Evolutionary conservation across 2,329 filamentous ascomycete genomes (phyloP), one percentile per base, ranked within the genome.

Genomic region (Scleromitrula shiraiana): DNA sequence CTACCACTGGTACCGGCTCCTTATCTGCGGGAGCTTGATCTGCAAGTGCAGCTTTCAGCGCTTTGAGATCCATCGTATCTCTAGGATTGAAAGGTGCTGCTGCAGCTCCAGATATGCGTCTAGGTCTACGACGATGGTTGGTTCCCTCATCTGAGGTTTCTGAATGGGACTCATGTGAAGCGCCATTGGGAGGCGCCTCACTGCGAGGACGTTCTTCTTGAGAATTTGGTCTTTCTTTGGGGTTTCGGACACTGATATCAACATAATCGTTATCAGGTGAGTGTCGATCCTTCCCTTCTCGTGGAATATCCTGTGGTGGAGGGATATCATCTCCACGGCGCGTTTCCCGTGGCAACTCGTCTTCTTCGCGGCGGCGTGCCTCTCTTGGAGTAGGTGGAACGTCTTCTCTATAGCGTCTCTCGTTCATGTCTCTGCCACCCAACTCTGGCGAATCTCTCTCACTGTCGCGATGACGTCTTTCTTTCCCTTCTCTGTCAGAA

Each of bases 181-280:
- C 40, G 19, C 54, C 55, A 15, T 36, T 51, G 15, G 46, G 15
- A 14, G 55, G 41, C 6, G 46, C 33, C 17, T 33, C 44, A 32
- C 58, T 56, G 33, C 53, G 46, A 52, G 54, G 41, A 32, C 53
- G 47, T 9, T 58, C 57, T 36, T 56, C 53, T 23, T 49, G 67
- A 6, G 69, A 64, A 15, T 24, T n/a, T 14, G 68, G 62, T 0
- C 66, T 61, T 33, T 81, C 77, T 53, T 78, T 38, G 70, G 75
- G 69, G n/a, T 67, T 20, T 24, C 69, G 67, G 54, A 39, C 63
- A 59, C 22, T 67, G 59, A 49, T 52, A 50, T 62, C 57, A 17
- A 57, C 32, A 20, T 50, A 45, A 4, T 40, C 32, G 20, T 45
- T 40, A 19, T 56, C 42, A 22, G 54, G 43, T n/a, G 54, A 53